Conservation (phyloP, 2,329 filamentous ascomycete genomes). For the Penicillium sp. region DNA sequence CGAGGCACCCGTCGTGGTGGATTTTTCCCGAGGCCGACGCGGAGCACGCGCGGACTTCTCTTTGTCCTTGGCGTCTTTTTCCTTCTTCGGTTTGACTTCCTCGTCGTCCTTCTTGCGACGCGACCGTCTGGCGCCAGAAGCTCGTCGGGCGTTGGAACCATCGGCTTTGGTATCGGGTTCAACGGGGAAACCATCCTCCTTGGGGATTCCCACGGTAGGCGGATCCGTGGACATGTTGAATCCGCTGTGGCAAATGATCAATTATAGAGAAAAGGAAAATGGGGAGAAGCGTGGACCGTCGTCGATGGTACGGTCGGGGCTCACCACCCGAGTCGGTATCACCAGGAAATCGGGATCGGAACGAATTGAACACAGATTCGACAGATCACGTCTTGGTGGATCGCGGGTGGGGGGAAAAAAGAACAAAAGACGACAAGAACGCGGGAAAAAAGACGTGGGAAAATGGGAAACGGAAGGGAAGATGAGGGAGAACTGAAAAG, state of each 20-base stretch:
- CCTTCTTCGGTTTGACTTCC: conserved; percentile 26
- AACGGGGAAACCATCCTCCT: conserved; percentile 25
- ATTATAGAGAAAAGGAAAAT: conserved; percentile 13
- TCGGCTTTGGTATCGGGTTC: conserved; percentile 19
- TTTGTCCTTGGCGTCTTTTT: conserved; percentile 25
- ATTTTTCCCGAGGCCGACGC: conserved; percentile 35
- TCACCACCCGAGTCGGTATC: conserved; percentile 4
- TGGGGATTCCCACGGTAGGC: conserved; percentile 20
- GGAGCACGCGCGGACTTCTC: conserved; percentile 23
- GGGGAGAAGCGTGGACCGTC: not conserved
- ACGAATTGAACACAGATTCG: conserved; percentile 7
- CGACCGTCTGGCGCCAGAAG: conserved; percentile 30
- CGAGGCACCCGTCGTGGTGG: conserved; percentile 29
- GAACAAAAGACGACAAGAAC: conserved; percentile 7
- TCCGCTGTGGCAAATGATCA: conserved; percentile 2
- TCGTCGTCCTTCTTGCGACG: conserved; percentile 41
- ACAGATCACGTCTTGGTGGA: not conserved
- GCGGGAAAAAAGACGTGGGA: conserved; percentile 12
- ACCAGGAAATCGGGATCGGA: conserved; percentile 8
- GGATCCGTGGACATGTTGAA: conserved; percentile 30
- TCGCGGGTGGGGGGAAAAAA: conserved; percentile 5
- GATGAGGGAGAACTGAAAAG: conserved; percentile 1
- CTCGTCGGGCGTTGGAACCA: conserved; percentile 31
- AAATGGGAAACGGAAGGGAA: conserved; percentile 9
- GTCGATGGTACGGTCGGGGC: conserved; percentile 8